phyloP scores from a whole-genome alignment of 1,284 basidiomycete genomes.

The Neonothopanus nambi region DNA sequence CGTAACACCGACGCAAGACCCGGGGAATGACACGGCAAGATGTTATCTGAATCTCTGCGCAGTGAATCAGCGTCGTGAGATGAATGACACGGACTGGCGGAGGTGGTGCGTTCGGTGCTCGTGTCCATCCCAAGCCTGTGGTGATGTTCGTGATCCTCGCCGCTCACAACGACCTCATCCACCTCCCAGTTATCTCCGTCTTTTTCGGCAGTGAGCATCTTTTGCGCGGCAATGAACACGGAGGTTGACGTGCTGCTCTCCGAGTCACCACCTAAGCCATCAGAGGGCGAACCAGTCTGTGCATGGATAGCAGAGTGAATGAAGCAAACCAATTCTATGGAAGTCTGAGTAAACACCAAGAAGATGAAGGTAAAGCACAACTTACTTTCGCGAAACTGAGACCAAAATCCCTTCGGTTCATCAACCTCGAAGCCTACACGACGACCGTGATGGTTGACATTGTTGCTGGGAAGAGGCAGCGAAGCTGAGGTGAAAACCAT shows the following conservation, averaged over 20 bases:
- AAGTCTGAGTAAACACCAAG: not conserved
- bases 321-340: not conserved
- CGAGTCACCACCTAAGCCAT: conserved; percentile 17
- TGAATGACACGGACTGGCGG: conserved; percentile 8
- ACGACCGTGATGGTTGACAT: not conserved
- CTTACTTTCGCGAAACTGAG: conserved; percentile 7
- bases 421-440: conserved; percentile 12
- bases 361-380: not conserved
- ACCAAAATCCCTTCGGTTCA: not conserved
- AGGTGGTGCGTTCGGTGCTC: conserved; percentile 12
- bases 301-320: conserved; percentile 13
- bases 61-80: not conserved
- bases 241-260: conserved; percentile 19
- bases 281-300: conserved; percentile 17
- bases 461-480: conserved; percentile 5
- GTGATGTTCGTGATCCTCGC: conserved; percentile 10
- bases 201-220: conserved; percentile 11
- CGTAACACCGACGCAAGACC: not conserved
- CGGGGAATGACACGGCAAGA: conserved; percentile 2
- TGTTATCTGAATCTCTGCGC: not conserved
- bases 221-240: conserved; percentile 16
- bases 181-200: conserved; percentile 18
- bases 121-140: not conserved
- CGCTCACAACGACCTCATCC: conserved; percentile 17
- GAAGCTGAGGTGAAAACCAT: conserved; percentile 14